Percentiles rank a stretch among this genome's conserved stretches.
Conservation (phyloP, 2,329 filamentous ascomycete species). For the Chaetomium strumarium region DNA sequence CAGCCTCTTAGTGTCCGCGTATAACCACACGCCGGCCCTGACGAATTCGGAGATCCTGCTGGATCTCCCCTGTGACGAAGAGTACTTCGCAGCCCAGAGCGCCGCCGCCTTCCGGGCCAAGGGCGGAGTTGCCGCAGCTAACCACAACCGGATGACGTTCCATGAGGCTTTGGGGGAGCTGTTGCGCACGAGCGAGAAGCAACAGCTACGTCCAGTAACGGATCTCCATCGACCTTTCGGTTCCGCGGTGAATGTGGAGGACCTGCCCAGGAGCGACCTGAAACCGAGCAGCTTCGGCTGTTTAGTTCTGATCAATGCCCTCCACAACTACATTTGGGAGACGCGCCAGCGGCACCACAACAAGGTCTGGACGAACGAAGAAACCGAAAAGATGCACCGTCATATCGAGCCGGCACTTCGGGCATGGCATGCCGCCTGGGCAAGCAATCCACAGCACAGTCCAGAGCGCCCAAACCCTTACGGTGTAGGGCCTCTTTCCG, state of each 20-base stretch:
- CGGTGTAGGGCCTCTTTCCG: constrained; percentile 73
- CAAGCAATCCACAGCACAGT: constrained; percentile 76
- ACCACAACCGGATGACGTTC: constrained; percentile 70
- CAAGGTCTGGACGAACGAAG: constrained; percentile 81
- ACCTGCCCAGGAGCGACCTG: constrained; percentile 56
- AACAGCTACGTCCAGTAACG: constrained; percentile 45
- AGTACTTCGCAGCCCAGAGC: constrained; percentile 78
- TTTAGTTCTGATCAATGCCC: constrained; percentile 82
- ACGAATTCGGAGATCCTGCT: constrained; percentile 91
- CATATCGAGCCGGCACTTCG: constrained; percentile 91
- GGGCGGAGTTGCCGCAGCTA: constrained; percentile 64
- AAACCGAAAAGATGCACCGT: constrained; percentile 92
- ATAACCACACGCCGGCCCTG: constrained; percentile 85
- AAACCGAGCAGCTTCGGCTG: constrained; percentile 89
- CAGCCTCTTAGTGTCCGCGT: constrained; percentile 83
- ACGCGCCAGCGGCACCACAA: constrained; percentile 85
- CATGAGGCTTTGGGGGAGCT: constrained; percentile 75
- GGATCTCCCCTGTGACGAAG: constrained; percentile 87
- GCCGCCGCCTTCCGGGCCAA: constrained; percentile 74
- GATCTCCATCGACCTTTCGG: constrained; percentile 42
- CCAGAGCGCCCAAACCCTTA: constrained; percentile 80
- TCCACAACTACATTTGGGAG: constrained; percentile 99
- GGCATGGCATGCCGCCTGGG: constrained; percentile 92
- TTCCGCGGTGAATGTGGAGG: constrained; percentile 39
- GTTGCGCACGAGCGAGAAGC: constrained; percentile 66